Conservation (phyloP, 352 stramenopile genomes). For the Blastocystis sp. region DNA sequence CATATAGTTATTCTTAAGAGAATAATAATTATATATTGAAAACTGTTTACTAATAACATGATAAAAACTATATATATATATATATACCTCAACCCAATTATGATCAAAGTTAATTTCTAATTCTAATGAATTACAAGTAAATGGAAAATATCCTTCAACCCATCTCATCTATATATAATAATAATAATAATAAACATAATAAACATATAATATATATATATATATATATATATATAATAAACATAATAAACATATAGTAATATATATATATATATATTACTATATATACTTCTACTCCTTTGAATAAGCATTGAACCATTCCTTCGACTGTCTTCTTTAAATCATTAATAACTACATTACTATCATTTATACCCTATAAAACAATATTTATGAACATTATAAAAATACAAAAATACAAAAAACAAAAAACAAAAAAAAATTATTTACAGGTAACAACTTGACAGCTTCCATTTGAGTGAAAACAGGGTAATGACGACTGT, state of each 20-base stretch:
- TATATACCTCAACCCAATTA: constrained; percentile 78
- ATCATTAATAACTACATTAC: constrained; percentile 66
- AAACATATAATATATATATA: too few species aligned
- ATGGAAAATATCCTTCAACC: constrained; percentile 95
- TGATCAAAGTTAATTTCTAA: constrained; percentile 91
- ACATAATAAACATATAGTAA: too few species aligned
- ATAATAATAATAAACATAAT: too few species aligned
- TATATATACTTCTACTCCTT: constrained; percentile 39
- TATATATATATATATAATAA: too few species aligned
- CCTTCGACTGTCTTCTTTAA: constrained; percentile 79
- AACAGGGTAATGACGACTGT: constrained; percentile 89
- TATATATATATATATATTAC: too few species aligned
- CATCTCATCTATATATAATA: too few species aligned
- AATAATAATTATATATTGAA: too few species aligned
- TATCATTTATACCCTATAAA: too few species aligned
- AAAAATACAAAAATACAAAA: too few species aligned
- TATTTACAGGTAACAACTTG: constrained; percentile 41
- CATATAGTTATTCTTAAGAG: too few species aligned
- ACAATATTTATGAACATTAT: too few species aligned
- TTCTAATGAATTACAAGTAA: constrained; percentile 89
- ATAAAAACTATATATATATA: background rate
- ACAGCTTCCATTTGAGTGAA: constrained; percentile 98
- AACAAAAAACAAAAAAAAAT: constrained; percentile 12
- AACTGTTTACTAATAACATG: too few species aligned
- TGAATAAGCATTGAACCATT: constrained; percentile 69